These are phyloP conservation scores for Claviceps sp. DNA, from an alignment of 2,329 filamentous ascomycete species.

Conservation along the genomic window DNA sequence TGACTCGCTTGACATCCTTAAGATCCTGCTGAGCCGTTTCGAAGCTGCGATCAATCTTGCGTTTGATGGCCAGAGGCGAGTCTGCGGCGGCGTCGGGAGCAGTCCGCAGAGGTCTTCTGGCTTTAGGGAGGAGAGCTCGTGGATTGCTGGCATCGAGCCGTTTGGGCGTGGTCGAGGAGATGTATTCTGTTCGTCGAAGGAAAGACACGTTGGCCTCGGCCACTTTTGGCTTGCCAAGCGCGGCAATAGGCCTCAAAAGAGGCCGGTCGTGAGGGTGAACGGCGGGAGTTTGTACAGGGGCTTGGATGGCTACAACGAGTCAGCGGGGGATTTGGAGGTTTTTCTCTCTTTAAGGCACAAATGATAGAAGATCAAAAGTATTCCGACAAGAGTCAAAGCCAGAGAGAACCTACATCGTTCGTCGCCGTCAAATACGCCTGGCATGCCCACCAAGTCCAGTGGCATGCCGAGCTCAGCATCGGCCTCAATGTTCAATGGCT, in stretches of 20 bases:
- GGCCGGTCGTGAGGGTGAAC: slow-evolving; percentile 74
- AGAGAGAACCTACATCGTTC: slow-evolving; percentile 59
- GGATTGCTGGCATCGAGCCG: slow-evolving; percentile 33
- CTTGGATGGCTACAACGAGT: slow-evolving; percentile 57
- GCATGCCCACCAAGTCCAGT: slow-evolving; percentile 86
- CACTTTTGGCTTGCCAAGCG: slow-evolving; percentile 71
- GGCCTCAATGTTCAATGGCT: slow-evolving; percentile 90
- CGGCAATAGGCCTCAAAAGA: slow-evolving; percentile 70
- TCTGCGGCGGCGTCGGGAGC: slow-evolving; percentile 48
- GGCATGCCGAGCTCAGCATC: slow-evolving; percentile 98
- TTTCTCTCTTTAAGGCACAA: too few species aligned
- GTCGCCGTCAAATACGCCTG: slow-evolving; percentile 87
- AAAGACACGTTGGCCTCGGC: slow-evolving; percentile 76
- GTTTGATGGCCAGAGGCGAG: slow-evolving; percentile 53
- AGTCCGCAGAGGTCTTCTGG: slow-evolving; percentile 22
- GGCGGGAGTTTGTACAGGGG: slow-evolving; percentile 54
- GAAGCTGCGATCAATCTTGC: slow-evolving; percentile 52
- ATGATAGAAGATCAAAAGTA: too few species aligned
- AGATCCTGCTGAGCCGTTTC: slow-evolving; percentile 38
- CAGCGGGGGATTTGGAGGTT: not conserved
- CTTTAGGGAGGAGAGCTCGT: slow-evolving; percentile 21
- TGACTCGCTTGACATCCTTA: slow-evolving; percentile 39
- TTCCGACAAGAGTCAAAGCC: not conserved
- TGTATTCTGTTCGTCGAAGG: slow-evolving; percentile 91
- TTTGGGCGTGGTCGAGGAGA: slow-evolving; percentile 48